phyloP scores from a whole-genome alignment of 129 eudicot species.

The Centaurea solstitialis region DNA sequence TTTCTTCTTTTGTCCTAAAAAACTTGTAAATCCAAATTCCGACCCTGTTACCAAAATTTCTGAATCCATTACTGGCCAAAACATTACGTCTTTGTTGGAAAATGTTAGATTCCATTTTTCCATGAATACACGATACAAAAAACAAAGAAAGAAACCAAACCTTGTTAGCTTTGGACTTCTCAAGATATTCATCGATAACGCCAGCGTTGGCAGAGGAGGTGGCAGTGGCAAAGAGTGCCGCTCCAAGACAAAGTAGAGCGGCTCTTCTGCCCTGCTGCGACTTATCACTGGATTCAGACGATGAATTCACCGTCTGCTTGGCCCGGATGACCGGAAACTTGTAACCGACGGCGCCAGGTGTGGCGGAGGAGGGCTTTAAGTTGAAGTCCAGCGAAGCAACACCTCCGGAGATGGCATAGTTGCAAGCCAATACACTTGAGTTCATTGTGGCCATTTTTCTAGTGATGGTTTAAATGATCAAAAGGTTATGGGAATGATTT shows the following conservation, averaged over 20 bases:
- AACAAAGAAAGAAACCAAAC: conserved; percentile 26
- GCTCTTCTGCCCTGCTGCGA: conserved; percentile 69
- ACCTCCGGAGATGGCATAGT: conserved; percentile 60
- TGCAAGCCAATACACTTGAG: conserved; percentile 84
- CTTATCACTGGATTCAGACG: conserved; percentile 14
- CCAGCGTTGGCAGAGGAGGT: conserved; percentile 81
- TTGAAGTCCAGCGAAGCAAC: conserved; percentile 49
- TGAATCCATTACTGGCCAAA: neutral
- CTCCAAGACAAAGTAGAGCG: conserved; percentile 72
- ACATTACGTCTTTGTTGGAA: too few relatives aligned
- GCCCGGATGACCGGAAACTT: conserved; percentile 75
- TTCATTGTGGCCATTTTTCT: conserved; percentile 79
- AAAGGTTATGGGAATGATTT: conserved; percentile 13
- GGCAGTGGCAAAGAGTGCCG: conserved; percentile 70
- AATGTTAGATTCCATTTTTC: neutral
- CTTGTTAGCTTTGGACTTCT: conserved; percentile 94
- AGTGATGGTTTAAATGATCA: neutral
- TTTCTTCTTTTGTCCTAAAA: neutral
- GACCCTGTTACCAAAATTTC: neutral
- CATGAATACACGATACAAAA: neutral
- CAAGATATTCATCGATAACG: conserved; percentile 74
- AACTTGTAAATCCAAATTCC: neutral
- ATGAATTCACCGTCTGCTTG: conserved; percentile 31
- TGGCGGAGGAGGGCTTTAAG: conserved; percentile 50
- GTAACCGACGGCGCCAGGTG: conserved; percentile 28